These are phyloP conservation scores for Diutina siamensis DNA, from an alignment of 1,139 yeast genomes.

Conservation along the genomic window DNA sequence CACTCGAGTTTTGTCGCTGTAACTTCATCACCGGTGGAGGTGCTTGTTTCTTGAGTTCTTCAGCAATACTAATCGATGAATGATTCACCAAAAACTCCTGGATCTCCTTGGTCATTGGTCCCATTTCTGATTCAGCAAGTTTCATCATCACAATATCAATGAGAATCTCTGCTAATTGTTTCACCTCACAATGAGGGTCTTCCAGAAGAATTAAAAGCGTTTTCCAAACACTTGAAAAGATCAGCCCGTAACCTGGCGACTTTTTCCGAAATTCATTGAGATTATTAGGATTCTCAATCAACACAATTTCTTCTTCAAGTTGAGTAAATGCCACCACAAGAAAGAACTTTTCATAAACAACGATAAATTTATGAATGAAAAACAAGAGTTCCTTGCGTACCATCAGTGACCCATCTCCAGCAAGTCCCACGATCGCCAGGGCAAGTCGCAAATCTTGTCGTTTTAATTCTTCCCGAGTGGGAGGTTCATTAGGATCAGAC, in stretches of 20 bases:
- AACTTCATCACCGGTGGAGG: background rate
- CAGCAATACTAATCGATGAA: conserved; percentile 29
- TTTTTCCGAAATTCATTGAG: conserved; percentile 49
- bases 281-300: conserved; percentile 48
- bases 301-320: conserved; percentile 66
- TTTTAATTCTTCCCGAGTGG: conserved; percentile 31
- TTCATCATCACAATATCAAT: conserved; percentile 65
- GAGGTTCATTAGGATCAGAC: conserved; percentile 25
- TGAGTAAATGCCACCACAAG: conserved; percentile 83
- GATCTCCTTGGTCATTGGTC: conserved; percentile 52
- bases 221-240: conserved; percentile 85
- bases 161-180: conserved; percentile 57
- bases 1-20: conserved; percentile 1
- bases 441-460: conserved; percentile 46
- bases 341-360: conserved; percentile 62
- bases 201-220: conserved; percentile 69
- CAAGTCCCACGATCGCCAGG: conserved; percentile 31
- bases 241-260: conserved; percentile 74
- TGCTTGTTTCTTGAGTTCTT: conserved; percentile 20
- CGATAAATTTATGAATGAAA: conserved; percentile 64
- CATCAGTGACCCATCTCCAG: conserved; percentile 82
- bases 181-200: conserved; percentile 84
- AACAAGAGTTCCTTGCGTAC: conserved; percentile 79
- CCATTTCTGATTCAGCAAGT: conserved; percentile 57
- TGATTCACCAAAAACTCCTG: conserved; percentile 51